Percentiles rank a stretch among this genome's conserved stretches.
Evolutionary conservation across 345 rosid species (phyloP).

Genomic region (Erodium maritimum): DNA sequence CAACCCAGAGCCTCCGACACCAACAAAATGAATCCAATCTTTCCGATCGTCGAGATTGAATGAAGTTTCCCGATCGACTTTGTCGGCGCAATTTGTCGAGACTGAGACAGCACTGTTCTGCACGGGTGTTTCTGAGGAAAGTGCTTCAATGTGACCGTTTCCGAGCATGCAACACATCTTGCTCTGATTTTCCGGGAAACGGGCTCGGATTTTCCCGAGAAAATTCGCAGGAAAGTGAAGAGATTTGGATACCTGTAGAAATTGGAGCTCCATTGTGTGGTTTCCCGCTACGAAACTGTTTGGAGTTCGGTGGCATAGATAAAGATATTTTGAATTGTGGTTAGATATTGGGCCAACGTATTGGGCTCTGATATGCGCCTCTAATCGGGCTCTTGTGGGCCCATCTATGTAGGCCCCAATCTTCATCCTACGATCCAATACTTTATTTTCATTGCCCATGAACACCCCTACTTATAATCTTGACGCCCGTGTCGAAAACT

Average conservation of each 20-base stretch:
- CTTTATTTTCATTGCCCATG: no score
- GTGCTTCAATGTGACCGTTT: neutral
- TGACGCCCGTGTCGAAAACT: no score
- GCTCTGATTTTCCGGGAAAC: neutral
- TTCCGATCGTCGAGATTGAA: neutral
- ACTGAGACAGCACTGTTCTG: neutral
- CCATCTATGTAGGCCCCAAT: no score
- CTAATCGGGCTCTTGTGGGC: no score
- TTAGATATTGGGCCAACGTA: no score
- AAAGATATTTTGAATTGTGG: no score
- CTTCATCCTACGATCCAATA: no score
- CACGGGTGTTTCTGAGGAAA: neutral
- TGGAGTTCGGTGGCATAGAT: no score
- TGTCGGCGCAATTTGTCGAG: neutral
- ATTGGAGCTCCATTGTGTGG: neutral
- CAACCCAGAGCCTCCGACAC: slow-evolving; percentile 25
- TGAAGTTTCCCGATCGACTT: neutral
- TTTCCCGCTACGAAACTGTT: no score
- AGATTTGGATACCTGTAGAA: neutral
- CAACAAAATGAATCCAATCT: slow-evolving; percentile 23
- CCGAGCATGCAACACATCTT: neutral
- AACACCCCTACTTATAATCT: no score
- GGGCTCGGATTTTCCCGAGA: neutral
- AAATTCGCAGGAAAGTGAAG: neutral
- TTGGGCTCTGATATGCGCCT: no score